Base-by-base conservation (phyloP, 2,329 filamentous ascomycete species). In the Plenodomus lindquistii region DNA sequence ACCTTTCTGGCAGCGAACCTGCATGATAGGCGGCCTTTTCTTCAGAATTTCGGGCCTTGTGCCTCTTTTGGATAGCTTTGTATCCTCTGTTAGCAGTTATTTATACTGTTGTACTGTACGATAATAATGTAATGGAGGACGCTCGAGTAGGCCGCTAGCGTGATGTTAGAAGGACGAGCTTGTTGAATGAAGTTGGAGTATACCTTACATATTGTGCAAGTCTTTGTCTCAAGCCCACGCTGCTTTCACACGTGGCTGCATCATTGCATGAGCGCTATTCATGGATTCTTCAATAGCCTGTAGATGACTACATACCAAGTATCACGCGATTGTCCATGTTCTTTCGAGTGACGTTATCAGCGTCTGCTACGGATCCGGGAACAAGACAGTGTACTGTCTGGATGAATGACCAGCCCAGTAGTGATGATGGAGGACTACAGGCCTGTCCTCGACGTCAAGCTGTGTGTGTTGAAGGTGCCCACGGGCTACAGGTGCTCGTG, bases 101-200 rank as follows among this genome's bases (percentile, higher is more conserved):
- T 29, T 47, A 24, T 46, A 46, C 42, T 51, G 40, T 46, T 59
- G 55, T 63, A 65, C 40, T 60, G 55, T 63, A 65, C 40, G 59
- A 55, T 61, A 63, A 58, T 59, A 57, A 55, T 62, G 42, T 60
- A 62, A 64, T 66, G 56, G 52, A 63, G 57, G 46, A 59, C 54
- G 53, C 52, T 46, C 38, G 50, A 53, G 20, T 37, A 18, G 24
- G 20, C n/a, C 39, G 38, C 46, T 40, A 39, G 37, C 44, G 46
- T 46, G 29, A 35, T 45, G 19, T 31, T 41, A 39, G 41, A 40
- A 19, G 16, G 42, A 35, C 19, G 37, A 22, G 34, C 35, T 31
- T 42, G 16, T 40, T 41, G 42, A 38, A 17, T 24, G 18, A 22
- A 31, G 8, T 6, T 18, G 13, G 2, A 29, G n/a, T 2, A 17